Percentiles rank a stretch among this genome's conserved stretches.
phyloP scores from a whole-genome alignment of 1,139 yeast species.

The Pichia sp. region DNA sequence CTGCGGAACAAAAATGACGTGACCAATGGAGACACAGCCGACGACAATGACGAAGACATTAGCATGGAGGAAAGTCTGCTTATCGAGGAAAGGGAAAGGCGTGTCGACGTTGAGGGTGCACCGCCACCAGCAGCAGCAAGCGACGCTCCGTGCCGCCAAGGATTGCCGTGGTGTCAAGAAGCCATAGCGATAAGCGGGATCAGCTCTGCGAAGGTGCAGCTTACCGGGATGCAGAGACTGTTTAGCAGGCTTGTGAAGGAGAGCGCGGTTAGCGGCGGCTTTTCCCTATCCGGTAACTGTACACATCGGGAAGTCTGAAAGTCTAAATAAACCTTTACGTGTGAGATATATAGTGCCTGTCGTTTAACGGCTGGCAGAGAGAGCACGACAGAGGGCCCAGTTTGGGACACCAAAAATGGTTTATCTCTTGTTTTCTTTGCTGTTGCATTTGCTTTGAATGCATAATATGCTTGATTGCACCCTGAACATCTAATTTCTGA shows the following conservation, averaged over 20 bases:
- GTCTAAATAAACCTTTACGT: background rate
- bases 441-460: background rate
- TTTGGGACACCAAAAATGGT: background rate
- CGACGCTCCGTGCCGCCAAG: background rate
- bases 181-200: slow-evolving; percentile 2
- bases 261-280: slow-evolving; percentile 5
- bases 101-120: background rate
- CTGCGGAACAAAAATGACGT: slow-evolving; percentile 2
- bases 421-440: background rate
- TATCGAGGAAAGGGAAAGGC: background rate
- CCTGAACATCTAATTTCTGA: background rate
- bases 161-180: slow-evolving; percentile 6
- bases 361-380: no score
- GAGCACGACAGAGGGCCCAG: background rate
- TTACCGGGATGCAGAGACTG: slow-evolving; percentile 2
- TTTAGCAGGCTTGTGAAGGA: background rate
- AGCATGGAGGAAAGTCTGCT: slow-evolving; percentile 1
- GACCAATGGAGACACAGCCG: background rate
- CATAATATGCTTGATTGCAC: no score
- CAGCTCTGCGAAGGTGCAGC: background rate
- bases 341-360: no score
- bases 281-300: background rate
- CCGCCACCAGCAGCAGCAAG: background rate
- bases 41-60: background rate
- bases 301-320: background rate